phyloP scores from a whole-genome alignment of 1,284 basidiomycete genomes.

The Cryptococcus amylolentus region DNA sequence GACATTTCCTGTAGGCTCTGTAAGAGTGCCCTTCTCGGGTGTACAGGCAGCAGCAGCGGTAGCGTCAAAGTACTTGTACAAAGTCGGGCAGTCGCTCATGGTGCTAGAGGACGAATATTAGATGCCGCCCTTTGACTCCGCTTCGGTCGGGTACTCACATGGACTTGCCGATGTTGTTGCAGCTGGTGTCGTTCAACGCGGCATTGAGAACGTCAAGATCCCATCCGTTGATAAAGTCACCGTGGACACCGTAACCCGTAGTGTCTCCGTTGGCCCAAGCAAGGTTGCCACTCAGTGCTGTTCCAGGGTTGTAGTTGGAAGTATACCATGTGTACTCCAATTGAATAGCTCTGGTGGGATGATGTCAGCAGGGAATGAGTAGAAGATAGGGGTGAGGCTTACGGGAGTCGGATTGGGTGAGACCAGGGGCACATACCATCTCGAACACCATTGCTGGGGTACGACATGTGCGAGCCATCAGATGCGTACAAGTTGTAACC shows the following conservation, averaged over 20 bases:
- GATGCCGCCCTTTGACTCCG: background rate
- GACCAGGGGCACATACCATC: slow-evolving; percentile 25
- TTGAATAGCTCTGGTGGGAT: slow-evolving; percentile 11
- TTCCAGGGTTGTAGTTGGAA: slow-evolving; percentile 12
- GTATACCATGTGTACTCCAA: slow-evolving; percentile 30
- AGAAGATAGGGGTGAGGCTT: background rate
- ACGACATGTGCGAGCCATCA: slow-evolving; percentile 30
- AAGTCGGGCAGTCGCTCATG: background rate
- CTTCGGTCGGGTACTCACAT: background rate
- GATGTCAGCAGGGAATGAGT: background rate
- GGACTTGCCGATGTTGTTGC: slow-evolving; percentile 10
- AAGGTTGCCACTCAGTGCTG: slow-evolving; percentile 24
- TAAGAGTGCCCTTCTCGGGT: slow-evolving; percentile 21
- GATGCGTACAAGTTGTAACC: slow-evolving; percentile 26
- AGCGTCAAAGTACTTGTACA: slow-evolving; percentile 15
- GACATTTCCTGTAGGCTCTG: slow-evolving; percentile 21
- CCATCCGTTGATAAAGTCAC: slow-evolving; percentile 35
- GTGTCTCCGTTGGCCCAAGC: slow-evolving; percentile 43
- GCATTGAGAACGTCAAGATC: slow-evolving; percentile 22
- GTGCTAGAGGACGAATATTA: background rate
- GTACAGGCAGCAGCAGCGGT: slow-evolving; percentile 18
- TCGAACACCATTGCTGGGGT: slow-evolving; percentile 12
- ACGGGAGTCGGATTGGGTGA: slow-evolving; percentile 34
- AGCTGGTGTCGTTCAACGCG: slow-evolving; percentile 25
- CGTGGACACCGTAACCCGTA: slow-evolving; percentile 36